Base-by-base conservation (phyloP, 2,329 filamentous ascomycete species). In the Claviceps paspali region DNA sequence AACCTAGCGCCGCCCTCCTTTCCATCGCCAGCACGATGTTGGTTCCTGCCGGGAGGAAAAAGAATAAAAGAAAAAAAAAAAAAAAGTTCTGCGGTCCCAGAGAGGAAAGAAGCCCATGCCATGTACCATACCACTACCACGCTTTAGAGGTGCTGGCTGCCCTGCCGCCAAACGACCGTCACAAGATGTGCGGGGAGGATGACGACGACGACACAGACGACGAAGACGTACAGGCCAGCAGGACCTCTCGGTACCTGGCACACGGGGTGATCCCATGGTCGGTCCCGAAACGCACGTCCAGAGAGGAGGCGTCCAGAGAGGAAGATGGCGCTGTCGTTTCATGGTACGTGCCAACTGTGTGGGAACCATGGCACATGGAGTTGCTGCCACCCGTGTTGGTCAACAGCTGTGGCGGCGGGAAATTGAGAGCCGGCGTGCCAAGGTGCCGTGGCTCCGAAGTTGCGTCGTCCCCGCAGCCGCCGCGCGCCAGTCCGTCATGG, bases 121-220 rank as follows among this genome's bases (percentile, higher is more conserved):
- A n/a, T n/a, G n/a, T n/a, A n/a, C n/a, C n/a, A n/a, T n/a, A n/a
- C n/a, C n/a, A n/a, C n/a, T n/a, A n/a, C n/a, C n/a, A n/a, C n/a
- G n/a, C n/a, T n/a, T 35, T 38, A 38, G 15, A 38, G 35, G 35
- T 18, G 21, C 22, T 30, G 29, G 15, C 14, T 12, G 15, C 23
- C 17, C 31, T 38, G 23, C 39, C 39, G 6, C 38, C 22, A 19
- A 38, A 33, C 23, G 27, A 1, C 14, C 14, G 22, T 29, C 29
- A 33, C 11, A 29, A 33, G n/a, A 21, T 29, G 22, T 22, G 21
- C 11, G 34, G 19, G 4, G 27, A 29, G n/a, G n/a, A n/a, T n/a
- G n/a, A n/a, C n/a, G n/a, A n/a, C n/a, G n/a, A n/a, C n/a, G n/a
- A n/a, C n/a, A n/a, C n/a, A n/a, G 33, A 17, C 23, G 23, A 28